Evolutionary conservation across 441 rosid genomes (phyloP).

Genomic region (Gossypium schwendimanii): DNA sequence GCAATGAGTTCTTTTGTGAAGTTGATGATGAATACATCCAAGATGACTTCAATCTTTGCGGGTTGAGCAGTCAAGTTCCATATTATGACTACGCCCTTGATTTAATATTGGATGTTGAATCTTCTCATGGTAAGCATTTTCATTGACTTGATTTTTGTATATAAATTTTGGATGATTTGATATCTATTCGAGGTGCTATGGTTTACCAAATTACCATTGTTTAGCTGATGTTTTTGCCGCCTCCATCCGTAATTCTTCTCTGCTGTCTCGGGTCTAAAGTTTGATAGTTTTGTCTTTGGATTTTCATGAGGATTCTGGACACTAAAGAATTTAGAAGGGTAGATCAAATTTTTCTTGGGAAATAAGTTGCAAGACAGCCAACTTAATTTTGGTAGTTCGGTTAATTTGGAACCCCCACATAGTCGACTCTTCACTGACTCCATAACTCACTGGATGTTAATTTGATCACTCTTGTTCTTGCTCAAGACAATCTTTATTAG

Average conservation of each 20-base stretch:
- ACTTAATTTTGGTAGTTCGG: not conserved
- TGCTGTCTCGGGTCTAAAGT: not conserved
- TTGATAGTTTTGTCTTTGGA: not conserved
- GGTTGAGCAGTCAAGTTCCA: conserved; percentile 87
- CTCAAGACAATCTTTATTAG: not conserved
- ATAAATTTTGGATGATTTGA: not conserved
- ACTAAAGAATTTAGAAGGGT: not conserved
- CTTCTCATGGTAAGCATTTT: conserved; percentile 70
- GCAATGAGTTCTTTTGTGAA: conserved; percentile 88
- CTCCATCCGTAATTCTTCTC: not conserved
- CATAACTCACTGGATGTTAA: not conserved
- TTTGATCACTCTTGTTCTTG: not conserved
- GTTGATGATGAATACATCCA: conserved; percentile 92
- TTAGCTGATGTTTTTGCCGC: not conserved
- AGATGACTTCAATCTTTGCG: conserved; percentile 90
- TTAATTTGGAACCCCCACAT: not conserved
- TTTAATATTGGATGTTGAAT: conserved; percentile 78
- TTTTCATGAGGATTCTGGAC: not conserved
- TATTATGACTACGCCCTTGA: conserved; percentile 90
- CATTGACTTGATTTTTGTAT: not conserved
- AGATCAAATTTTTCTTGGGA: not conserved
- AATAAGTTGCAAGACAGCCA: not conserved
- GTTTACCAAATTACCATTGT: not conserved
- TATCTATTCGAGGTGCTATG: not conserved
- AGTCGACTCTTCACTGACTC: not conserved